These are phyloP conservation scores for Arabis alpina DNA, from an alignment of 345 rosid genomes.

Conservation along the genomic window DNA sequence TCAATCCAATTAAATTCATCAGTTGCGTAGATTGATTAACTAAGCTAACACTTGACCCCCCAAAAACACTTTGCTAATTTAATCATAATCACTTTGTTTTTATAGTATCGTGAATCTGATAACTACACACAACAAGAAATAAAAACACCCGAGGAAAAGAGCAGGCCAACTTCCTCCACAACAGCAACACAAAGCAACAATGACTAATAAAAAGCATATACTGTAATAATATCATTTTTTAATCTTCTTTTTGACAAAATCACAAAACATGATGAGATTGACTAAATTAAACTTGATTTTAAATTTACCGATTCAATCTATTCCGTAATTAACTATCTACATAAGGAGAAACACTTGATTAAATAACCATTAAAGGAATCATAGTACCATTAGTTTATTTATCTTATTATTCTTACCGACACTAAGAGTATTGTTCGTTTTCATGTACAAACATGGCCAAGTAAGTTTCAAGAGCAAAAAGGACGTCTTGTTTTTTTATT, in stretches of 20 bases:
- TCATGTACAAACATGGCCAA: conserved; percentile 10
- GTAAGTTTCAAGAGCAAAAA: conserved; percentile 10
- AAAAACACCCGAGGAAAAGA: conserved; percentile 42
- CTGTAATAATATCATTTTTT: background rate
- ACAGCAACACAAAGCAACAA: conserved; percentile 52
- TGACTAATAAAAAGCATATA: conserved; percentile 30
- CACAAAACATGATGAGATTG: conserved; percentile 27
- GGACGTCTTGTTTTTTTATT: background rate
- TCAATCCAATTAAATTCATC: background rate
- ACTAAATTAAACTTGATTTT: background rate
- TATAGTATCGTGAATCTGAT: conserved; percentile 23
- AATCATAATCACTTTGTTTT: background rate
- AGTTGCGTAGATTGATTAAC: background rate
- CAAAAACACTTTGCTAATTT: too few species aligned
- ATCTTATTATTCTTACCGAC: conserved; percentile 26
- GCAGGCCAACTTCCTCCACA: conserved; percentile 59
- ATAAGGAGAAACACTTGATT: conserved; percentile 16
- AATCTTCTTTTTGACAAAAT: conserved; percentile 25
- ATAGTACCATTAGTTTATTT: conserved; percentile 7
- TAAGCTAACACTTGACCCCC: background rate
- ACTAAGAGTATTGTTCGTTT: conserved; percentile 9
- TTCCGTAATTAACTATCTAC: conserved; percentile 25
- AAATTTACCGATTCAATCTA: background rate
- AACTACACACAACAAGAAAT: conserved; percentile 31
- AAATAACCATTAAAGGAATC: conserved; percentile 17